A percentile compares a stretch with the other conserved stretches of the same genome.
Conservation (phyloP, 2,329 filamentous ascomycete genomes). For the Phialemoniopsis sp. region DNA sequence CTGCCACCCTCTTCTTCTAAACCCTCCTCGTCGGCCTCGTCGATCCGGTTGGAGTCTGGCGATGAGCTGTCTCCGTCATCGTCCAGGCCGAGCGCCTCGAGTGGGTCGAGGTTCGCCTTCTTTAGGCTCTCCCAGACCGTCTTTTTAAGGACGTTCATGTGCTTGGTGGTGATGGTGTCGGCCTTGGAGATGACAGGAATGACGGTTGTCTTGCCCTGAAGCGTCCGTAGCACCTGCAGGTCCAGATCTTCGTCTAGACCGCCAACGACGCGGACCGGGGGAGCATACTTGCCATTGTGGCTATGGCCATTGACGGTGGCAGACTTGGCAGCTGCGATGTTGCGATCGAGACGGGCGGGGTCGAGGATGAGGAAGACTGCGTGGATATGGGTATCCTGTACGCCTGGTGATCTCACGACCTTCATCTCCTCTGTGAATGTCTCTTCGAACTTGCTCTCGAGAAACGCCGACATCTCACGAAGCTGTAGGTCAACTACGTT, state of each 20-base stretch:
- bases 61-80: constrained; percentile 63
- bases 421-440: constrained; percentile 98
- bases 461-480: constrained; percentile 83
- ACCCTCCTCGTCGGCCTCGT: constrained; percentile 49
- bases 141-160: constrained; percentile 90
- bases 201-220: constrained; percentile 91
- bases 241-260: constrained; percentile 81
- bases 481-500: constrained; percentile 92
- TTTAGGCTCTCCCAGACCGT: constrained; percentile 87
- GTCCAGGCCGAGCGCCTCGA: constrained; percentile 81
- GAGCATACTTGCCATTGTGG: constrained; percentile 43
- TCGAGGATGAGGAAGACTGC: constrained; percentile 91
- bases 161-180: constrained; percentile 90
- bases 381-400: constrained; percentile 95
- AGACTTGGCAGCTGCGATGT: constrained; percentile 64
- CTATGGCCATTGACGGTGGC: constrained; percentile 41
- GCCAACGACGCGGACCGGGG: constrained; percentile 47
- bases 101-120: constrained; percentile 78
- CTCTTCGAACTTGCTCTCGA: constrained; percentile 98
- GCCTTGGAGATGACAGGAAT: constrained; percentile 96
- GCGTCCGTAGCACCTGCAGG: constrained; percentile 79
- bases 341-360: constrained; percentile 78
- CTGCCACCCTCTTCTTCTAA: constrained; percentile 19
- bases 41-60: constrained; percentile 43
- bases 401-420: constrained; percentile 86